A percentile compares a stretch with the other conserved stretches of the same genome.
Evolutionary conservation across 2,329 filamentous ascomycete species (phyloP).

Genomic region (Rhynchosporium agropyri): DNA sequence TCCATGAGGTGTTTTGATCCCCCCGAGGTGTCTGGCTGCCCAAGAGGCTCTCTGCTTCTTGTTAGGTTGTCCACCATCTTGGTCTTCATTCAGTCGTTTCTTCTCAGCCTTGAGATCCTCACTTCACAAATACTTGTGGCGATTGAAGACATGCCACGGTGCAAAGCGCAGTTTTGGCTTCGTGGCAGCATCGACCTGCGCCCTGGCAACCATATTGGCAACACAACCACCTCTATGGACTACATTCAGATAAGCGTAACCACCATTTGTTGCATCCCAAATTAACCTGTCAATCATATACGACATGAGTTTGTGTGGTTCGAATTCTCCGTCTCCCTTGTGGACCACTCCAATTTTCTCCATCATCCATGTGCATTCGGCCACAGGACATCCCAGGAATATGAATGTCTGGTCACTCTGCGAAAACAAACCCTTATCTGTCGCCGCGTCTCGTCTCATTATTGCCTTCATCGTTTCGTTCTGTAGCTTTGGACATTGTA

Average conservation of each 20-base stretch:
- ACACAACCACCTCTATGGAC: neutral
- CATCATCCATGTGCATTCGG: neutral
- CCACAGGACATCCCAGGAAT: neutral
- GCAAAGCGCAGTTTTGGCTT: conserved; percentile 11
- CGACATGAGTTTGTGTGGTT: neutral
- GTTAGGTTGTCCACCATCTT: neutral
- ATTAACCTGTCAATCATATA: conserved; percentile 13
- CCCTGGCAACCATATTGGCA: conserved; percentile 5
- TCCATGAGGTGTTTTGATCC: neutral
- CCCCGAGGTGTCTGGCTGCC: neutral
- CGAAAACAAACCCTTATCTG: neutral
- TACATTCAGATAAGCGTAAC: neutral
- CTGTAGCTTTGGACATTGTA: conserved; percentile 5
- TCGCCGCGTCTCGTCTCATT: neutral
- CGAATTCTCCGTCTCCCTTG: neutral
- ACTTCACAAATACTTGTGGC: conserved; percentile 1
- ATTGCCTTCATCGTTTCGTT: conserved; percentile 8
- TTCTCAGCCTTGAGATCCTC: conserved; percentile 5
- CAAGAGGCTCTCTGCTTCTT: conserved; percentile 1
- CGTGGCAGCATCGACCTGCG: conserved; percentile 12
- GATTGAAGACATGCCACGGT: conserved; percentile 17
- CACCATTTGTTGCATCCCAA: conserved; percentile 1
- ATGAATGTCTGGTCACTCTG: too few relatives aligned
- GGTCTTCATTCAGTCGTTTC: neutral
- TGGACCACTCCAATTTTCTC: neutral